Percentiles rank a stretch among this genome's conserved stretches.
phyloP scores from a whole-genome alignment of 176 grass and related monocot species.

The Aegilops longissima region DNA sequence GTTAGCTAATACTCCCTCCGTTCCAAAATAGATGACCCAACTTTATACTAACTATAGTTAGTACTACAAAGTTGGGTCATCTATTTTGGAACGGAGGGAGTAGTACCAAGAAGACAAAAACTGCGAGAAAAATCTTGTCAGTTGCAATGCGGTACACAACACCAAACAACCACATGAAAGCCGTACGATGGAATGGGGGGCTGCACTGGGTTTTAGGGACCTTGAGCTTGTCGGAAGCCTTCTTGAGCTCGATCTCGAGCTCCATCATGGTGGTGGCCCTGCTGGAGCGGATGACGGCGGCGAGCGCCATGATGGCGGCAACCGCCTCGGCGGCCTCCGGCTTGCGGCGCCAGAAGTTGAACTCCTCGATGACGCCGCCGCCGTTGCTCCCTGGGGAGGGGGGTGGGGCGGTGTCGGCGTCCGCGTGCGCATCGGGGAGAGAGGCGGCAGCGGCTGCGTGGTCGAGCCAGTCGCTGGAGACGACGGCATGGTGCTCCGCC shows the following conservation, averaged over 20 bases:
- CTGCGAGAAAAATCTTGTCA: neutral
- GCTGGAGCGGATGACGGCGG: conserved; percentile 82
- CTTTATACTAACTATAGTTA: no score
- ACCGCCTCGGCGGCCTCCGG: conserved; percentile 92
- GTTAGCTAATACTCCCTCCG: no score
- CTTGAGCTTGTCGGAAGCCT: conserved; percentile 88
- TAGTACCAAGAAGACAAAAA: neutral
- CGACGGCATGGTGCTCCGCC: conserved; percentile 80
- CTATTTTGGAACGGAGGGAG: no score
- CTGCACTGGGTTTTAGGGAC: conserved; percentile 8
- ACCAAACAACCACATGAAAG: neutral
- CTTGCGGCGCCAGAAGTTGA: conserved; percentile 95
- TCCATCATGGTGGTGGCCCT: conserved; percentile 98
- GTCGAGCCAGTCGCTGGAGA: conserved; percentile 84
- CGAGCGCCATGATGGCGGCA: conserved; percentile 92
- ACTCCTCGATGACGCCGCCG: conserved; percentile 87
- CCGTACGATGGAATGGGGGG: neutral
- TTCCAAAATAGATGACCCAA: no score
- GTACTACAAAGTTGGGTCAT: no score
- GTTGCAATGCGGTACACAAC: neutral
- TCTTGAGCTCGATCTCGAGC: conserved; percentile 99
- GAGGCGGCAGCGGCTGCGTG: conserved; percentile 63
- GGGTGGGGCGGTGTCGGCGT: neutral
- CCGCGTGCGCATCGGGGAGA: neutral
- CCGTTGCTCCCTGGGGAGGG: conserved; percentile 15